Base-by-base conservation (phyloP, 2,329 filamentous ascomycete genomes). In the Septoria linicola region DNA sequence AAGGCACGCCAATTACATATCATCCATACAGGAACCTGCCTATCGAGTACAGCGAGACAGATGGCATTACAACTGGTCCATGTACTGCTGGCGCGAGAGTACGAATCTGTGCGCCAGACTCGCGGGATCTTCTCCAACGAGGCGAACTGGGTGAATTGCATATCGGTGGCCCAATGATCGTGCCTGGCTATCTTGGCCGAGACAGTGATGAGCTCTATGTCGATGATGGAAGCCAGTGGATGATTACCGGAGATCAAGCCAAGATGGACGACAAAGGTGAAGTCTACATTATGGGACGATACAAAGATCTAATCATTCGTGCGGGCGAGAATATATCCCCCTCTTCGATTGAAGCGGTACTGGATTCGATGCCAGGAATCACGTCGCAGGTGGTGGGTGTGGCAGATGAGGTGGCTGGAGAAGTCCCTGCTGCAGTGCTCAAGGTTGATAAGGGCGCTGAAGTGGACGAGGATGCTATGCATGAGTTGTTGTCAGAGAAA, bases 261-360 rank as follows among this genome's bases (percentile, higher is more conserved):
- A 21, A 41, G 39, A 21, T 25, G 23, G 17, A 27, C 8, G 39
- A 4, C 16, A 14, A 41, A 8, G 39, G 39, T 6, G 20, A 41
- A 21, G 21, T 44, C 8, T 27, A 30, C 13, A 32, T 54, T 11
- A 25, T 46, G 10, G 54, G 51, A 3, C 20, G 54, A 35, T 54
- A 45, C 41, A 57, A 54, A 19, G 51, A 57, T 10, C n/a, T 54
- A 11, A 55, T 57, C 39, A 57, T 54, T 16, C 48, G 51, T 4
- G 49, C 46, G n/a, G 54, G 54, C 3, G 44, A 49, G 36, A 51
- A 51, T 17, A 57, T 57, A 4, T 37, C 39, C 11, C 54, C 51
- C 1, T 35, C 32, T 16, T 36, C 49, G 4, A 39, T 56, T 20
- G 54, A 56, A 25, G 39, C 50, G n/a, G 23, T 40, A 14, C 36